Percentiles rank a stretch among this genome's conserved stretches.
Conservation (phyloP, 140 eudicot species). For the Anethum foeniculum region DNA sequence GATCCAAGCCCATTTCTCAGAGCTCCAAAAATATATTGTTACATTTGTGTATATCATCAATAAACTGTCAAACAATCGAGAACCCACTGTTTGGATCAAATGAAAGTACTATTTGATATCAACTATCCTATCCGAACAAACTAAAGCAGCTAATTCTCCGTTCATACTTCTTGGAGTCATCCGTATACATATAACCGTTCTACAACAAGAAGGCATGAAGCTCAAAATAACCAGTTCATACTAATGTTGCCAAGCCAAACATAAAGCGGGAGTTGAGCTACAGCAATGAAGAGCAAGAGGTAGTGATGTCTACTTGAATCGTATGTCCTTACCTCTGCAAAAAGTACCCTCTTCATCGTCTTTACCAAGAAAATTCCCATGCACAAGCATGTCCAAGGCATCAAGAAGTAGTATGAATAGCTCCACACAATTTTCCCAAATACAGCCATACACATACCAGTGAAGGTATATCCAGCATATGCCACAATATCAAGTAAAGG, state of each 20-base stretch:
- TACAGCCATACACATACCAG: constrained; percentile 43
- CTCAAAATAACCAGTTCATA: constrained; percentile 25
- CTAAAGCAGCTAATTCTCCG: background rate
- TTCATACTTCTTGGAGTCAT: background rate
- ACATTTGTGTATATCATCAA: background rate
- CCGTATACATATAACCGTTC: constrained; percentile 6
- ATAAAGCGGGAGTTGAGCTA: constrained; percentile 37
- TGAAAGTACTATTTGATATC: background rate
- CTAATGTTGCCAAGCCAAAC: constrained; percentile 35
- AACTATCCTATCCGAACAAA: background rate
- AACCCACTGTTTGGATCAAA: background rate
- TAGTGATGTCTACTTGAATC: constrained; percentile 31
- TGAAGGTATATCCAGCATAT: constrained; percentile 45
- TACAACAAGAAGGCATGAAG: background rate
- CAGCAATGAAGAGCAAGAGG: constrained; percentile 28
- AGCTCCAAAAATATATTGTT: background rate
- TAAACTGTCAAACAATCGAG: background rate
- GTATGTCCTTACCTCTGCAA: constrained; percentile 29
- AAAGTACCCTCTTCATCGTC: constrained; percentile 38
- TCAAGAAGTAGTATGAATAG: constrained; percentile 27
- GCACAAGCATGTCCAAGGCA: constrained; percentile 35
- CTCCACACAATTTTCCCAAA: constrained; percentile 30
- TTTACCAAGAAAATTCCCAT: constrained; percentile 34
- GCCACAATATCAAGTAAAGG: constrained; percentile 52
- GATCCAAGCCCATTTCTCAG: background rate